A percentile compares a stretch with the other conserved stretches of the same genome.
These are phyloP conservation scores for Amanita inopinata DNA, from an alignment of 768 basidiomycete genomes.

Conservation along the genomic window DNA sequence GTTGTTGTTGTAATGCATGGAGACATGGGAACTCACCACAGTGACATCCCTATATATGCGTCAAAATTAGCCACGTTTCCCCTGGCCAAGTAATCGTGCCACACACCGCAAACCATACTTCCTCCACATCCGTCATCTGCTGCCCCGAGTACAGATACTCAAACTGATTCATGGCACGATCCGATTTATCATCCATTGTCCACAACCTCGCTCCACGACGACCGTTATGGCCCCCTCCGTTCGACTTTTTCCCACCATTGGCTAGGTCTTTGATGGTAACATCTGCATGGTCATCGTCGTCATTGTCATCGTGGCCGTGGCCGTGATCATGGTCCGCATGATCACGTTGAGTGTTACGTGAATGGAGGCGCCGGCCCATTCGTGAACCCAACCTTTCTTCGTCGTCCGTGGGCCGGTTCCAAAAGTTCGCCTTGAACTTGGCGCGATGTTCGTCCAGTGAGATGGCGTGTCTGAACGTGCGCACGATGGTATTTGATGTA, in stretches of 20 bases:
- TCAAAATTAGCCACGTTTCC: background rate
- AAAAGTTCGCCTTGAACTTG: constrained; percentile 48
- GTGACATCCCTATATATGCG: constrained; percentile 31
- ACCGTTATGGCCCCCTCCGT: background rate
- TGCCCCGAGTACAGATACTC: constrained; percentile 24
- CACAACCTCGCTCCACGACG: background rate
- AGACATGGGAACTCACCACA: constrained; percentile 22
- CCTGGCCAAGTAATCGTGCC: background rate
- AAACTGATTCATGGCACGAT: constrained; percentile 18
- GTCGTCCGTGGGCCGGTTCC: constrained; percentile 27
- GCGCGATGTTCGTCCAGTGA: constrained; percentile 54
- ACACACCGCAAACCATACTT: constrained; percentile 59
- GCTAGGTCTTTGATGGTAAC: background rate
- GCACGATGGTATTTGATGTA: constrained; percentile 42
- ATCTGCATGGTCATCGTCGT: background rate
- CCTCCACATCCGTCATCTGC: constrained; percentile 34
- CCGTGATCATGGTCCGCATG: too few species aligned
- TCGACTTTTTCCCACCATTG: background rate
- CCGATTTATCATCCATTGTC: constrained; percentile 16
- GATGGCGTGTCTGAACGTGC: constrained; percentile 54
- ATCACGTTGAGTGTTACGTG: background rate
- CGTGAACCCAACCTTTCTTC: constrained; percentile 21
- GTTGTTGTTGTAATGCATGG: too few species aligned
- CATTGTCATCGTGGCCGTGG: background rate
- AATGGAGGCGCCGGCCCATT: background rate